phyloP scores from a whole-genome alignment of 1,284 basidiomycete species.

The Sporisorium graminicola region DNA sequence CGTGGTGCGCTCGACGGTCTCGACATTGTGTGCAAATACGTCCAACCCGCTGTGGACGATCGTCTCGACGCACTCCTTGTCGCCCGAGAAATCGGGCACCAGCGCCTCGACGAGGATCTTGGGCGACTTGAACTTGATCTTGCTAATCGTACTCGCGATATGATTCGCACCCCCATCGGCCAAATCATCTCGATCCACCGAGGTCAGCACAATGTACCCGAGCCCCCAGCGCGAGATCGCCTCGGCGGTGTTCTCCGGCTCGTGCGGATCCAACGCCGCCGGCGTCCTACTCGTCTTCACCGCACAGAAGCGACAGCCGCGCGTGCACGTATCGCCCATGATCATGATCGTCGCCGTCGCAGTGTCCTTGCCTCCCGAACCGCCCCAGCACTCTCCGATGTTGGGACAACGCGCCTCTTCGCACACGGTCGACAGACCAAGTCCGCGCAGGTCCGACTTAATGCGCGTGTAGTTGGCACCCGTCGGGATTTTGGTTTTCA shows the following conservation, averaged over 20 bases:
- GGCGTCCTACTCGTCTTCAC: conserved; percentile 93
- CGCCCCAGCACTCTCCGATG: conserved; percentile 99
- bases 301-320: conserved; percentile 96
- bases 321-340: conserved; percentile 99
- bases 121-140: conserved; percentile 94
- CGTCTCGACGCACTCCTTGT: conserved; percentile 79
- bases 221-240: conserved; percentile 98
- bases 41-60: conserved; percentile 94
- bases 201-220: conserved; percentile 97
- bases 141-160: conserved; percentile 92
- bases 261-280: conserved; percentile 91
- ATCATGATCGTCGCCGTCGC: conserved; percentile 95
- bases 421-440: conserved; percentile 94
- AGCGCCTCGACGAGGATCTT: conserved; percentile 96
- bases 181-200: conserved; percentile 95
- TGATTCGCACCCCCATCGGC: conserved; percentile 91
- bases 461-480: conserved; percentile 90
- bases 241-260: conserved; percentile 98
- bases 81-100: conserved; percentile 92
- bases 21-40: conserved; percentile 98
- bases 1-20: conserved; percentile 92
- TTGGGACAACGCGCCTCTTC: conserved; percentile 99
- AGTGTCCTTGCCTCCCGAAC: conserved; percentile 78
- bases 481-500: conserved; percentile 86
- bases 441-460: conserved; percentile 92